Evolutionary conservation across 2,329 filamentous ascomycete species (phyloP), one percentile per base, ranked within the genome.

Genomic region (Colletotrichum acutatum): DNA sequence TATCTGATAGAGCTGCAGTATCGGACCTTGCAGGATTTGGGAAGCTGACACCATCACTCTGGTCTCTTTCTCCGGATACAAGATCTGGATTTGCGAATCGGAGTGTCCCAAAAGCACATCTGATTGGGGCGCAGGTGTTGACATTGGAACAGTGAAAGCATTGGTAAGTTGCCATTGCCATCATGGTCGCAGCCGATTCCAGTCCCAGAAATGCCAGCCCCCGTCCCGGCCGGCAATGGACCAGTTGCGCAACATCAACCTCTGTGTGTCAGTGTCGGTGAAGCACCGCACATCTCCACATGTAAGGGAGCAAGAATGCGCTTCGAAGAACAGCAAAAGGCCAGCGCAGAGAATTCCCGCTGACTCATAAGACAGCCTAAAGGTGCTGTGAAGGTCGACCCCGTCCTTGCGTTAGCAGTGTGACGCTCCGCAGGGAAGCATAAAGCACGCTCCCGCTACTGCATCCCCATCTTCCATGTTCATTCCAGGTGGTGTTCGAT

Each of bases 381-480:
- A 46, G 42, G 70, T 72, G 71, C 71, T 68, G 62, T 72, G 71
- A 72, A 72, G 14, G 54, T 42, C 58, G 46, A 53, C 60, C 60
- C 60, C 28, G 26, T 65, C 28, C 53, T 49, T 56, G 70, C 66
- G 49, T 71, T 74, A 66, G 66, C 62, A 62, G 53, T 74, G 66
- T 61, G 73, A 74, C 73, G 52, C 71, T 72, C 66, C 66, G 73
- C 71, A 74, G 58, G 61, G 70, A 73, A 67, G 60, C 71, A 61
- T 7, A 57, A 64, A 69, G 73, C 71, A 57, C 57, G 66, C 66
- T 66, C 65, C 71, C 70, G 62, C 71, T 74, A 74, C 72, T 74
- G 66, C 70, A 59, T 74, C 52, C 42, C 37, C 49, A 66, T 70
- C 58, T 71, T 74, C 74, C 59, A 66, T 63, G 52, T 68, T 64